Base-by-base conservation (phyloP, 2,329 filamentous ascomycete species). In the Ramularia endophylla region DNA sequence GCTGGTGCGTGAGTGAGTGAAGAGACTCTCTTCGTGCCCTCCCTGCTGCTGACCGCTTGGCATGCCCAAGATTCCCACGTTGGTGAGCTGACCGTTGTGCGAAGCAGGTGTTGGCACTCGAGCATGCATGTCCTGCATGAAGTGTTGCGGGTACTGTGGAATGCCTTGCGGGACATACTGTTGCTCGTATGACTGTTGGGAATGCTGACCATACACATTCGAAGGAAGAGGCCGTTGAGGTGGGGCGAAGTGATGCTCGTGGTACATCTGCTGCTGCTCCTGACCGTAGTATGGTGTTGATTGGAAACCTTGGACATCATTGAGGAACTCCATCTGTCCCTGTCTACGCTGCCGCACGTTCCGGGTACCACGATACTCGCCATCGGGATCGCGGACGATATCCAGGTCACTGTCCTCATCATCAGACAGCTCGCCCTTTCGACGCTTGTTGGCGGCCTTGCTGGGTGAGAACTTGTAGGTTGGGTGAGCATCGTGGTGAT, bases 381-480 rank as follows among this genome's bases (percentile, higher is more conserved):
- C 58, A 48, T 60, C 59, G 18, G 59, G 58, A 50, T 63, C 60
- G 7, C 46, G 39, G 12, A 47, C 56, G 11, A 25, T 25, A 25
- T 63, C 62, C 2, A 60, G 49, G 20, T 61, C 60, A 40, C 54
- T 54, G n/a, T 55, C 60, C 36, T 56, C 56, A 15, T 63, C 58
- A 27, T 62, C 60, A 8, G 54, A 56, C 28, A 57, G 44, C 16
- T 63, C 55, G 15, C 55, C 56, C 41, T 60, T 60, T 40, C 59
- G 58, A 52, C 75, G 77, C 52, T 75, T 73, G 53, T 74, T 77
- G 27, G 62, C 67, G 12, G 71, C 65, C 65, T 92, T 94, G 55
- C 83, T 82, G 2, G 90, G 90, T 2, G 85, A 84, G 67, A 97
- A 98, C 65, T 94, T 97, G 72, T 97, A 98, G 30, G 80, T 79